Base-by-base conservation (phyloP, 2,329 filamentous ascomycete genomes). In the Didymella exigua region DNA sequence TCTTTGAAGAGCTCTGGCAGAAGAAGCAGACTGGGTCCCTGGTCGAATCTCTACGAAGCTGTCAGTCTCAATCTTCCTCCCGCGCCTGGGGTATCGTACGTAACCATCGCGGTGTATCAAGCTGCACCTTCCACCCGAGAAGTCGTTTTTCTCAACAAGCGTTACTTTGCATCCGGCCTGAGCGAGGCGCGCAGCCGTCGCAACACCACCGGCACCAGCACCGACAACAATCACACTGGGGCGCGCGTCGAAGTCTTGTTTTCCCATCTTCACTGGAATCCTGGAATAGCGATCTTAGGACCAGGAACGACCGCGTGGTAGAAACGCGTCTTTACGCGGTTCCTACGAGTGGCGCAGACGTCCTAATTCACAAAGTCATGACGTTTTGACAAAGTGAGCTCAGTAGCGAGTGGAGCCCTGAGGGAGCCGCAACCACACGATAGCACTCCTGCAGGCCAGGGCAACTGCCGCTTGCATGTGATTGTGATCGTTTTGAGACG, bases 71-170 rank as follows among this genome's bases (percentile, higher is more conserved):
- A 54, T 49, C 9, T 29, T 37, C 14, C 2, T 36, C 38, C 24
- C 24, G 6, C 16, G 16, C 29, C 21, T n/a, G 9, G 21, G 30
- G 47, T 9, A 31, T 41, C 74, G 43, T 66, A 80, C 84, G 71
- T 86, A 85, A 49, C 83, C 85, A 42, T 83, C 76, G 54, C 83
- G 77, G 47, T 83, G 77, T 31, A 91, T 81, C 23, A 91, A 75
- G 38, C 84, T 88, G 74, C 88, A 91, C 49, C 89, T 80, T 4
- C 89, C 89, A 40, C 89, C 89, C 0, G 85, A 87, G 70, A 89
- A 89, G 52, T 77, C 77, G 67, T 91, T 91, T 78, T 91, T 91
- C 74, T 92, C 89, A n/a, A 91, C 76, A 1, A 91, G 86, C 0
- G 87, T 91, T n/a, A 91, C 89, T 29, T 81, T 72, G 70, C 88